Conservation (phyloP, 2,329 filamentous ascomycete species). For the Paecilomyces fulvus region DNA sequence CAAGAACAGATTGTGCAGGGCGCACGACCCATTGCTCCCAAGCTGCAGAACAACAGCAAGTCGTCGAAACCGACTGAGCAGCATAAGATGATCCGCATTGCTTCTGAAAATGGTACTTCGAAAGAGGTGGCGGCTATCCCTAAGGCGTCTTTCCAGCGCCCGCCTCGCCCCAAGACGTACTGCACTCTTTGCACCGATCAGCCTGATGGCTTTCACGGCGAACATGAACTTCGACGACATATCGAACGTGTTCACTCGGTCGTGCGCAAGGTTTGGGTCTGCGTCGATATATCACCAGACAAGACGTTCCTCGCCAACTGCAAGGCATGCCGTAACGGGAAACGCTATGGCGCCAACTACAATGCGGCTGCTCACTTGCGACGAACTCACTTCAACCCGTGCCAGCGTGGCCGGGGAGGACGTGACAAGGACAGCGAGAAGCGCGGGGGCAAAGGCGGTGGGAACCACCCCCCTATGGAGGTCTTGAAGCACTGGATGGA, state of each 20-base stretch:
- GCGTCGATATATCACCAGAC: slow-evolving; percentile 50
- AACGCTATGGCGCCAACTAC: slow-evolving; percentile 85
- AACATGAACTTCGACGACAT: slow-evolving; percentile 70
- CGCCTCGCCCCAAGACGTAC: slow-evolving; percentile 58
- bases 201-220: slow-evolving; percentile 72
- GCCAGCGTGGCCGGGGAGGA: slow-evolving; percentile 46
- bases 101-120: slow-evolving; percentile 44
- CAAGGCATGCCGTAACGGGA: slow-evolving; percentile 69
- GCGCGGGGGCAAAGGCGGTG: slow-evolving; percentile 53
- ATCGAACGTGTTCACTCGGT: slow-evolving; percentile 57
- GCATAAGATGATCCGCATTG: slow-evolving; percentile 44
- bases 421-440: slow-evolving; percentile 51
- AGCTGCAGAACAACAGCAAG: slow-evolving; percentile 24
- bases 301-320: slow-evolving; percentile 66
- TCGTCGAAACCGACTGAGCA: slow-evolving; percentile 26
- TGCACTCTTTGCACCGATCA: slow-evolving; percentile 64
- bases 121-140: slow-evolving; percentile 48
- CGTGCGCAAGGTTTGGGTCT: slow-evolving; percentile 54
- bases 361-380: slow-evolving; percentile 88
- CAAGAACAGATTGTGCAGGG: slow-evolving; percentile 42
- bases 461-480: slow-evolving; percentile 54
- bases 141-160: slow-evolving; percentile 53
- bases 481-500: slow-evolving; percentile 53
- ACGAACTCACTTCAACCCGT: slow-evolving; percentile 75
- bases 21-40: slow-evolving; percentile 43